These are phyloP conservation scores for Miamiensis avidus DNA, from an alignment of 169 alveolate species.

Conservation along the genomic window DNA sequence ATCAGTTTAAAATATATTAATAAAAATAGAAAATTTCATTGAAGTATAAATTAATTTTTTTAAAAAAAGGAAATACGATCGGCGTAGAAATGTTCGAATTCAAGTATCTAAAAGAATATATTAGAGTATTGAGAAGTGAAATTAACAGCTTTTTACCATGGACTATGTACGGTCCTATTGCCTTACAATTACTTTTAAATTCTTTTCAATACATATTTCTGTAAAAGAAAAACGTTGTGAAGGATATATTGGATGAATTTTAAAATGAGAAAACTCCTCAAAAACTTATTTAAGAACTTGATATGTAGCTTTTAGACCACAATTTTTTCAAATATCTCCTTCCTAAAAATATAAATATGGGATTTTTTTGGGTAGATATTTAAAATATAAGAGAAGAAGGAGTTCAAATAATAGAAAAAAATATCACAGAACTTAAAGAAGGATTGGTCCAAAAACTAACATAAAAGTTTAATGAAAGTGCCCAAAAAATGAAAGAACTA, in stretches of 20 bases:
- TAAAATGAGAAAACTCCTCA: background rate
- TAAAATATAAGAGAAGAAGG: background rate
- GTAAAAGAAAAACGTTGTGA: too few species aligned
- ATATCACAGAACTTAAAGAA: background rate
- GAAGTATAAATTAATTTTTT: too few species aligned
- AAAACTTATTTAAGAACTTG: background rate
- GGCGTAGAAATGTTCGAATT: too few species aligned
- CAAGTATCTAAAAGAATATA: too few species aligned
- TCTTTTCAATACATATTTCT: too few species aligned
- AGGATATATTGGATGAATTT: background rate
- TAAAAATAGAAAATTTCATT: too few species aligned
- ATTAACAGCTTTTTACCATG: too few species aligned
- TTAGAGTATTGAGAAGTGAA: too few species aligned
- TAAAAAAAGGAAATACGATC: too few species aligned
- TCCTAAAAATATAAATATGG: background rate
- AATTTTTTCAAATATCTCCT: too few species aligned
- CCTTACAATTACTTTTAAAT: background rate
- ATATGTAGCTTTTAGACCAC: background rate
- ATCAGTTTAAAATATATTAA: too few species aligned
- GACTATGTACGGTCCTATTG: background rate
- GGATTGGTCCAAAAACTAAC: background rate
- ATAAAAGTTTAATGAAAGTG: background rate
- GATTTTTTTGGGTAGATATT: background rate
- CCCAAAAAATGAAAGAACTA: background rate
- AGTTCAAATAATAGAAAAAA: too few species aligned